Conservation (phyloP, 2,329 filamentous ascomycete genomes). For the Aureobasidium sp. region DNA sequence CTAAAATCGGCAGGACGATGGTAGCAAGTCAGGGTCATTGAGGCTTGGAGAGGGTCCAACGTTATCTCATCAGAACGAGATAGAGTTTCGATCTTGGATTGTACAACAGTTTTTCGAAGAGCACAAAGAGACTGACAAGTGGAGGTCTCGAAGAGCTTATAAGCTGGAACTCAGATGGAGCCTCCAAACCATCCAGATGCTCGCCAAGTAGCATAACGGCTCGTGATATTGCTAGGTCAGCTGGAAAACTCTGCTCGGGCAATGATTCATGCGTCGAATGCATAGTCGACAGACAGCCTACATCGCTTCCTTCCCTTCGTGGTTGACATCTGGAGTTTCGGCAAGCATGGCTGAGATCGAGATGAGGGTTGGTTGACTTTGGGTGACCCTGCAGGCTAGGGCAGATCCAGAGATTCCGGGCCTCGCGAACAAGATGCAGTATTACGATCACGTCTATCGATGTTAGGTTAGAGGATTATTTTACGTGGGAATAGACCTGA, state of each 20-base stretch:
- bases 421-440: neutral
- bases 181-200: neutral
- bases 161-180: neutral
- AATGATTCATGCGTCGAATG: conserved; percentile 4
- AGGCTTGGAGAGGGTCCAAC: neutral
- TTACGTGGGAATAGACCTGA: neutral
- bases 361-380: neutral
- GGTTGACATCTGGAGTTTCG: neutral
- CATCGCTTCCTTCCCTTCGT: neutral
- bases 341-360: neutral
- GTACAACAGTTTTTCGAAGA: neutral
- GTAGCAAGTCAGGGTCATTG: conserved; percentile 5
- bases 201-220: neutral
- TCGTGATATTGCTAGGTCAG: neutral
- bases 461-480: neutral
- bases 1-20: neutral
- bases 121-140: neutral
- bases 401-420: neutral
- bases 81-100: neutral
- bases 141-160: neutral
- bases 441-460: neutral
- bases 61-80: neutral
- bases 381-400: neutral
- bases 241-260: neutral
- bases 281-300: neutral